Percentiles rank a stretch among this genome's conserved stretches.
Evolutionary conservation across 202 grass and related monocot species (phyloP).

Genomic region (Carex arenaria): DNA sequence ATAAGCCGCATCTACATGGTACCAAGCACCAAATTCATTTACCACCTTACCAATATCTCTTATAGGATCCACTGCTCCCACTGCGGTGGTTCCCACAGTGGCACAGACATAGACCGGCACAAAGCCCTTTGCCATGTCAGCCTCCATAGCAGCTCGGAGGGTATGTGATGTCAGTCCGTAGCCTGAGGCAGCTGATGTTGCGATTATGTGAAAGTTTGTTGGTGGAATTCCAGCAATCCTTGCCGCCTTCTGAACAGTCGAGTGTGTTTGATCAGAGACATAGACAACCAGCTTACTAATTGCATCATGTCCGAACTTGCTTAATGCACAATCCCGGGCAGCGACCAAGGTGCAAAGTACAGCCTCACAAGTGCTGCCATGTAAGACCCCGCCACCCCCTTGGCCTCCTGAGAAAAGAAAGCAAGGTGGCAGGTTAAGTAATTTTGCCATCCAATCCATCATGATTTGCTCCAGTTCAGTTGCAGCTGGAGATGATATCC

Average conservation of each 20-base stretch:
- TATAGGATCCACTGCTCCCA: conserved; percentile 31
- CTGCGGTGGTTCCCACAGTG: conserved; percentile 34
- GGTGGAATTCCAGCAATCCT: conserved; percentile 40
- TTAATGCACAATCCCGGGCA: conserved; percentile 29
- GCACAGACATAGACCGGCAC: conserved; percentile 39
- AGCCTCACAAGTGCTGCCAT: conserved; percentile 51
- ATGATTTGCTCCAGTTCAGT: conserved; percentile 88
- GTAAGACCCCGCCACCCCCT: conserved; percentile 43
- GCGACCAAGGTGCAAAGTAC: conserved; percentile 48
- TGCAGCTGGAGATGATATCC: conserved; percentile 86
- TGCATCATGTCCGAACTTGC: conserved; percentile 20
- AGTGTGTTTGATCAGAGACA: conserved; percentile 64
- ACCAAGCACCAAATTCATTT: conserved; percentile 32
- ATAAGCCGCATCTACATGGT: conserved; percentile 47
- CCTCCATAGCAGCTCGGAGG: neutral
- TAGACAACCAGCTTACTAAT: conserved; percentile 49
- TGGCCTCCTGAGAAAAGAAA: conserved; percentile 55
- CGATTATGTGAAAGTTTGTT: conserved; percentile 35
- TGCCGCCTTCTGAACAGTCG: conserved; percentile 36
- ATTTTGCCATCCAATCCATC: conserved; percentile 83
- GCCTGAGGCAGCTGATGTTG: neutral
- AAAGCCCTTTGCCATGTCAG: conserved; percentile 19
- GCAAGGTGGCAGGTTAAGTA: conserved; percentile 58
- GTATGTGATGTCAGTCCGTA: conserved; percentile 3
- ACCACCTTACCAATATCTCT: conserved; percentile 34